phyloP scores from a whole-genome alignment of 2,329 filamentous ascomycete genomes.

The Mycosphaerelloides madeirae region DNA sequence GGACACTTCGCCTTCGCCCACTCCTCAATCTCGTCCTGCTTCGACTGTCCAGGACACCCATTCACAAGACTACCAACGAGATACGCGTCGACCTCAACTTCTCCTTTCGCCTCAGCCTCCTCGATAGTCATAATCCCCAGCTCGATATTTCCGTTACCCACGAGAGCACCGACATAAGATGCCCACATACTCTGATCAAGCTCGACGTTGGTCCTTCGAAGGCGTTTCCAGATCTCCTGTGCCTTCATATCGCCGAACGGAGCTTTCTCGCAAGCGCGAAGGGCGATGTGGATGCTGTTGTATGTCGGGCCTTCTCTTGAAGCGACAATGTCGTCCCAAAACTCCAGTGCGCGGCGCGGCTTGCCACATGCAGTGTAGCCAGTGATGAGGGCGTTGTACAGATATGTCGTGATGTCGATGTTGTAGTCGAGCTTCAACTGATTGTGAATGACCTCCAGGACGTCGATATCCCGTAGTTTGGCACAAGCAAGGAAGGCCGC shows the following conservation, averaged over 20 bases:
- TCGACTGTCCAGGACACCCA: conserved; percentile 54
- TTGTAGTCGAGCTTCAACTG: conserved; percentile 90
- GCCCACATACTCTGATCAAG: conserved; percentile 69
- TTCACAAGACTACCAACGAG: conserved; percentile 80
- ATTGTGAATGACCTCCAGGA: conserved; percentile 75
- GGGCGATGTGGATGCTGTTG: conserved; percentile 71
- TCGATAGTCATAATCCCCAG: conserved; percentile 63
- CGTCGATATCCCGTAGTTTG: conserved; percentile 43
- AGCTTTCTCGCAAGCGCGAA: conserved; percentile 68
- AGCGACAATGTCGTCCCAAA: conserved; percentile 79
- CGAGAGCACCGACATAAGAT: conserved; percentile 71
- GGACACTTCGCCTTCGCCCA: conserved; percentile 70
- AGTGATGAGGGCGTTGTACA: conserved; percentile 83
- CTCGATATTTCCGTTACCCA: conserved; percentile 65
- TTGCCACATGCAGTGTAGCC: conserved; percentile 70
- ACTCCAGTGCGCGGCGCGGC: conserved; percentile 63
- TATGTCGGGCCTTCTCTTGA: conserved; percentile 84
- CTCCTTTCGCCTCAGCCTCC: conserved; percentile 62
- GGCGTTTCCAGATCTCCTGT: conserved; percentile 62
- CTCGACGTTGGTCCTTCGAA: conserved; percentile 71
- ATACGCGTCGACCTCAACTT: conserved; percentile 61
- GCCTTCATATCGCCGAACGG: conserved; percentile 44
- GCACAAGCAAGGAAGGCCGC: conserved; percentile 69
- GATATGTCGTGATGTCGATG: conserved; percentile 67
- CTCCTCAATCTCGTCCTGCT: conserved; percentile 65